A percentile compares a stretch with the other conserved stretches of the same genome.
These are phyloP conservation scores for Alternaria arbusti DNA, from an alignment of 2,329 filamentous ascomycete species.

Conservation along the genomic window DNA sequence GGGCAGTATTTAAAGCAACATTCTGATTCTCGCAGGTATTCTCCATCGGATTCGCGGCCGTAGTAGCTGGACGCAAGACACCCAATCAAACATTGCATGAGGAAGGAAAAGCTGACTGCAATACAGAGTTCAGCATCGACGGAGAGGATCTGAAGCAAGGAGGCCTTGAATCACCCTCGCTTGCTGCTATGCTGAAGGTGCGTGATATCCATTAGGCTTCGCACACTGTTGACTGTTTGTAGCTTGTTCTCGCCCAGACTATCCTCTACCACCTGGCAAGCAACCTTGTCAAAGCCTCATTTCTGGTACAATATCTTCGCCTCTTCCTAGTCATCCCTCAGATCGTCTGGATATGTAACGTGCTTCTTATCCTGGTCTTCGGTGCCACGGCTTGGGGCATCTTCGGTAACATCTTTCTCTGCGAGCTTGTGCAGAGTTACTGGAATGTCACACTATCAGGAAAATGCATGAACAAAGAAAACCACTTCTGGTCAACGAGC, in stretches of 20 bases:
- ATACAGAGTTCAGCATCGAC: constrained; percentile 17
- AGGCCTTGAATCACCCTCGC: neutral
- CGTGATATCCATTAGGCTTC: neutral
- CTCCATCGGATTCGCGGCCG: constrained; percentile 35
- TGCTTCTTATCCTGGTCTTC: constrained; percentile 23
- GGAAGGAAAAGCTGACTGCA: neutral
- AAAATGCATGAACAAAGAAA: constrained; percentile 29
- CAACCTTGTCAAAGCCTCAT: constrained; percentile 43
- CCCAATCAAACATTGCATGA: neutral
- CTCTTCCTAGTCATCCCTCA: constrained; percentile 26
- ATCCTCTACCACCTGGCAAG: constrained; percentile 41
- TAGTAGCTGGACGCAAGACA: constrained; percentile 31
- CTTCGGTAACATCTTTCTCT: constrained; percentile 39
- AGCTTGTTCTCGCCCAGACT: constrained; percentile 42
- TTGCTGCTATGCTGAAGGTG: constrained; percentile 20
- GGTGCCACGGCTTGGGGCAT: constrained; percentile 34
- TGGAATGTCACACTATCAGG: constrained; percentile 30
- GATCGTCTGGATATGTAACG: constrained; percentile 20
- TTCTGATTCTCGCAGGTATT: constrained; percentile 25
- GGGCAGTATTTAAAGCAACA: neutral
- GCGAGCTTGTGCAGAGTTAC: constrained; percentile 33
- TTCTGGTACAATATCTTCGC: constrained; percentile 39
- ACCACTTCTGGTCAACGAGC: constrained; percentile 34
- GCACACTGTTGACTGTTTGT: neutral
- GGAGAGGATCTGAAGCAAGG: neutral